Evolutionary conservation across 768 basidiomycete genomes (phyloP), one percentile per base, ranked within the genome.

Genomic region (Kondoa malvinella): DNA sequence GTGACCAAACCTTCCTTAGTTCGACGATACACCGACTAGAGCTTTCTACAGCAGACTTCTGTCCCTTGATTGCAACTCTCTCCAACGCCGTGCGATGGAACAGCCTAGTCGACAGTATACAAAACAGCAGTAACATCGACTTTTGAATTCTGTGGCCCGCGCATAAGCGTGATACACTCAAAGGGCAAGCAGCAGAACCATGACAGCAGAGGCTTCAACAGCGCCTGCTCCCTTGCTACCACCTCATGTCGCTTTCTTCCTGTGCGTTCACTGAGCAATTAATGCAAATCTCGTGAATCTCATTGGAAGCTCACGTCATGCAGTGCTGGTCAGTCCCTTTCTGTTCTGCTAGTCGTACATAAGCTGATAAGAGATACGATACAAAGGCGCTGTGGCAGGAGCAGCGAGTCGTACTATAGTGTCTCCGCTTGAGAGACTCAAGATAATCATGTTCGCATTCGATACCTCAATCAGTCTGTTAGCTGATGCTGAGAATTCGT

Each of bases 371-470:
- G 14, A 8, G 15, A 26, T 60, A 29, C 61, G 33, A 33, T 31
- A 33, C 61, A n/a, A n/a, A 27, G 61, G 61, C 8, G 61, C 29
- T n/a, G 61, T 63, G 32, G 61, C 61, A 3, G 61, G 61, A 8
- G 61, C 61, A 3, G 61, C 61, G 3, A 26, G n/a, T 32, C 27
- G 61, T 16, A 63, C 61, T 16, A 63, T 63, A 17, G 94, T 97
- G 62, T 87, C 85, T 72, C 94, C 92, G 12, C 77, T 96, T 16
- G 92, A 96, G 74, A 80, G 94, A 68, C 80, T 97, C 66, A 99
- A 99, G 78, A 96, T 99, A 75, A 95, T 99, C 69, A 86, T 92
- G 61, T 63, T 12, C 21, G 61, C 12, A 16, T 34, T 30, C n/a
- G 61, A 14, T 16, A 29, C 15, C 15, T 63, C 8, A 21, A n/a